phyloP scores from a whole-genome alignment of 2,329 filamentous ascomycete species.

The Xylariales sp. region DNA sequence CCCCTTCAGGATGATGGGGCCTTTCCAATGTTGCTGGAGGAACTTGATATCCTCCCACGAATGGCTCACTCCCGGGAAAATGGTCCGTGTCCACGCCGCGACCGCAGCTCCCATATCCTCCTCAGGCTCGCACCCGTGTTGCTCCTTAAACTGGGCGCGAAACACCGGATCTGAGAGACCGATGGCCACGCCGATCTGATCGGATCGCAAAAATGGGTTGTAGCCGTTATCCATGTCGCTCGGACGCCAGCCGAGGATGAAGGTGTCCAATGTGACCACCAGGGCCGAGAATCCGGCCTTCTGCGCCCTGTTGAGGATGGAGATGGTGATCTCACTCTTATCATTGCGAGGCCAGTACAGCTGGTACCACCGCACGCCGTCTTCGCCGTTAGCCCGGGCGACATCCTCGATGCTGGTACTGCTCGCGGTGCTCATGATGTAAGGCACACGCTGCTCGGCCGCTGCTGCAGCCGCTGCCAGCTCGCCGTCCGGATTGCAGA shows the following conservation, averaged over 20 bases:
- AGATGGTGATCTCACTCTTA: slow-evolving; percentile 17
- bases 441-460: slow-evolving; percentile 13
- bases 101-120: slow-evolving; percentile 16
- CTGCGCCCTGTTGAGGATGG: slow-evolving; percentile 15
- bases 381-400: slow-evolving; percentile 18
- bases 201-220: slow-evolving; percentile 21
- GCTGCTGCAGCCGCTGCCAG: slow-evolving; percentile 16
- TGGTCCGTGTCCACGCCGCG: slow-evolving; percentile 18
- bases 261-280: slow-evolving; percentile 21
- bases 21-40: slow-evolving; percentile 20
- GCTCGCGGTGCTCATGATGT: slow-evolving; percentile 20
- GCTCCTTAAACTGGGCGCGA: slow-evolving; percentile 15
- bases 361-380: slow-evolving; percentile 19
- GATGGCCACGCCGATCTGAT: slow-evolving; percentile 20
- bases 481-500: slow-evolving; percentile 20
- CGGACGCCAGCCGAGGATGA: slow-evolving; percentile 21
- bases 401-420: slow-evolving; percentile 23
- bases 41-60: slow-evolving; percentile 19
- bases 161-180: slow-evolving; percentile 21
- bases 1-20: slow-evolving; percentile 27
- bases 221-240: slow-evolving; percentile 21
- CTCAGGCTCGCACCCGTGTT: slow-evolving; percentile 15
- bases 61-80: slow-evolving; percentile 20
- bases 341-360: slow-evolving; percentile 21
- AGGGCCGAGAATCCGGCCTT: slow-evolving; percentile 17